Evolutionary conservation across 2,329 filamentous ascomycete genomes (phyloP).

Genomic region (Arthrinium puccinioides): DNA sequence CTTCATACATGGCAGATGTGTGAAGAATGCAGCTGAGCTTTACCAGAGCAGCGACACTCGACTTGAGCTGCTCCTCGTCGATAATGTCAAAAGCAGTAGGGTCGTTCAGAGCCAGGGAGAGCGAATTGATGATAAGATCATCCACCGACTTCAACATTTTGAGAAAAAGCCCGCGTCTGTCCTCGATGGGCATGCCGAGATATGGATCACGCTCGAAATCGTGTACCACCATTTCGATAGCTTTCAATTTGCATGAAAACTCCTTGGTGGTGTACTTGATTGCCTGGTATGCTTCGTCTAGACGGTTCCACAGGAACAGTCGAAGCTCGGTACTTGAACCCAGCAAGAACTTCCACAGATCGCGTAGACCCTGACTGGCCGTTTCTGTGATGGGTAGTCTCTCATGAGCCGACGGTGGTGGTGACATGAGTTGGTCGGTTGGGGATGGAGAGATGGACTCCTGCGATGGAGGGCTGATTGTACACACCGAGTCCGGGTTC

Average conservation of each 20-base stretch:
- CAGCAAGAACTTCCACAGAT: constrained; percentile 80
- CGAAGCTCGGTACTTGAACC: constrained; percentile 76
- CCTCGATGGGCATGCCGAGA: constrained; percentile 47
- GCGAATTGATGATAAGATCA: constrained; percentile 63
- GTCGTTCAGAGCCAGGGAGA: constrained; percentile 64
- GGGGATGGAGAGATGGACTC: constrained; percentile 9
- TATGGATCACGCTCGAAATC: constrained; percentile 58
- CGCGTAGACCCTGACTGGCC: constrained; percentile 53
- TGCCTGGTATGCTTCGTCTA: constrained; percentile 80
- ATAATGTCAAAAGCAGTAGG: constrained; percentile 72
- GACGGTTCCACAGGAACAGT: constrained; percentile 80
- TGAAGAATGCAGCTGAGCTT: constrained; percentile 71
- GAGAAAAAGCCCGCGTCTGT: constrained; percentile 65
- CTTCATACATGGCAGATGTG: constrained; percentile 73
- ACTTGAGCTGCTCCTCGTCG: constrained; percentile 68
- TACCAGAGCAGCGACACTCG: constrained; percentile 64
- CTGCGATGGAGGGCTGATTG: constrained; percentile 12
- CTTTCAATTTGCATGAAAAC: constrained; percentile 77
- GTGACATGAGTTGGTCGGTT: constrained; percentile 9
- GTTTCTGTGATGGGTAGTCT: constrained; percentile 40
- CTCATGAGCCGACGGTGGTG: constrained; percentile 11
- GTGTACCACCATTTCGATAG: constrained; percentile 73
- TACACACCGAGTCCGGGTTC: constrained; percentile 57
- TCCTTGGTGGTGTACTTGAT: constrained; percentile 85
- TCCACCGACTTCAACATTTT: constrained; percentile 74